Evolutionary conservation across 1,139 yeast species (phyloP), one percentile per base, ranked within the genome.

Genomic region (Magnusiomyces ingens): DNA sequence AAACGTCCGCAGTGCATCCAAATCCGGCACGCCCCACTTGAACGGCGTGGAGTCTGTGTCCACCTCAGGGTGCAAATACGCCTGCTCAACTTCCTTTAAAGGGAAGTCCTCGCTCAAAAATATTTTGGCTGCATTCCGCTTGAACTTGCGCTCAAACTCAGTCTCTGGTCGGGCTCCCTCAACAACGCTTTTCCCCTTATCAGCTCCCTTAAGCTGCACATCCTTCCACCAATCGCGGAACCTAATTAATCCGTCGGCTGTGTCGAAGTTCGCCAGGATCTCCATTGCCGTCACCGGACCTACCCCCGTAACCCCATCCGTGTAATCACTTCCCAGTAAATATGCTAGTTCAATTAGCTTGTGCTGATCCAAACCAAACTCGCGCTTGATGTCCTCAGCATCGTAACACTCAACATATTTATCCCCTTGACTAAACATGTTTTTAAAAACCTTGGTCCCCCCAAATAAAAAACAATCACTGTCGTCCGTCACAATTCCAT

Each of bases 401-500:
- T 80, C 76, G 65, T 91, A 94, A 64, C 86, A 85, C 65, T 94
- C 99, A 32, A 93, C 99, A 66, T 83, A 91, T 62, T 87, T 87
- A 61, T 89, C 86, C 67, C 91, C 96, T 65, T 86, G 91, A 4
- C 43, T 18, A 70, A 94, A 94, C 94, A 94, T 85, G 68, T 94
- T 93, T 62, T 90, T 86, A 70, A 91, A 93, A 1, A 94, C 80
- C 47, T 75, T 76, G 53, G 82, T 82, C 1, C 96, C 97, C 0
- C 98, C 99, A 73, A 94, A 94, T 46, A 94, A 70, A 62, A 94
- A 93, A 52, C 96, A 90, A 77, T 94, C 99, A 61, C 96, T 88
- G 73, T 94, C 99, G 67, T 94, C 99, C 0, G 99, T 94, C 18
- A 94, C 84, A 19, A 93, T 86, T 0, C 99, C 99, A 68, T 94